Conservation (phyloP, 1,139 yeast species). For the Yamadazyma jaroonii region DNA sequence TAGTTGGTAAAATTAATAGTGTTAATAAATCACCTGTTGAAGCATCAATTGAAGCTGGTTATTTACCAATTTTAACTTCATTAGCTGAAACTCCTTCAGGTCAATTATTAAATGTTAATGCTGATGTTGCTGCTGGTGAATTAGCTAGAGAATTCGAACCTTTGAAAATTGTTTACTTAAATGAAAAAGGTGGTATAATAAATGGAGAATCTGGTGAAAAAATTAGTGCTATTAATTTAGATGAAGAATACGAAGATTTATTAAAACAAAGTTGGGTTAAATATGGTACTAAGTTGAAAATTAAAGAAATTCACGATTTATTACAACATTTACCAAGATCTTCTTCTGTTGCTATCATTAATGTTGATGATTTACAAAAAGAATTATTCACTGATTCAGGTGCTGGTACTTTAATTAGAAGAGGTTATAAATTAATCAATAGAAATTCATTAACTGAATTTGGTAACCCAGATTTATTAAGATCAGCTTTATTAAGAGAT, state of each 20-base stretch:
- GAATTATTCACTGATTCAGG: conserved; percentile 98
- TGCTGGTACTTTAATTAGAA: conserved; percentile 96
- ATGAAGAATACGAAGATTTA: conserved; percentile 90
- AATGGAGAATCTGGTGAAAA: conserved; percentile 92
- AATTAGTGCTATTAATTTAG: conserved; percentile 85
- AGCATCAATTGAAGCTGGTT: conserved; percentile 94
- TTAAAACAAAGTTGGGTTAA: conserved; percentile 97
- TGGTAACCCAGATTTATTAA: conserved; percentile 70
- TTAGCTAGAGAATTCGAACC: conserved; percentile 97
- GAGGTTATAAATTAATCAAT: conserved; percentile 87
- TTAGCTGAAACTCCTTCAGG: conserved; percentile 96
- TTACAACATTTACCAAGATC: conserved; percentile 93
- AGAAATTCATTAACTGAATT: conserved; percentile 70
- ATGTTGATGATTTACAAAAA: conserved; percentile 91
- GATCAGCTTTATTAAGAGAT: conserved; percentile 76
- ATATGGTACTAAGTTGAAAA: conserved; percentile 95
- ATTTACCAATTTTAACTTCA: conserved; percentile 92
- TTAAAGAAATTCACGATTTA: conserved; percentile 92
- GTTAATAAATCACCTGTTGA: conserved; percentile 92
- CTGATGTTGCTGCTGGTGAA: conserved; percentile 99
- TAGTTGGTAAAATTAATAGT: conserved; percentile 85
- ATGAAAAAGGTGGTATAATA: conserved; percentile 96
- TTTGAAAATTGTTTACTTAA: conserved; percentile 88
- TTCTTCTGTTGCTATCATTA: conserved; percentile 95
- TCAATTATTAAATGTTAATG: conserved; percentile 93